These are phyloP conservation scores for Hyparrhenia diplandra DNA, from an alignment of 176 grass and related monocot species.

Conservation along the genomic window DNA sequence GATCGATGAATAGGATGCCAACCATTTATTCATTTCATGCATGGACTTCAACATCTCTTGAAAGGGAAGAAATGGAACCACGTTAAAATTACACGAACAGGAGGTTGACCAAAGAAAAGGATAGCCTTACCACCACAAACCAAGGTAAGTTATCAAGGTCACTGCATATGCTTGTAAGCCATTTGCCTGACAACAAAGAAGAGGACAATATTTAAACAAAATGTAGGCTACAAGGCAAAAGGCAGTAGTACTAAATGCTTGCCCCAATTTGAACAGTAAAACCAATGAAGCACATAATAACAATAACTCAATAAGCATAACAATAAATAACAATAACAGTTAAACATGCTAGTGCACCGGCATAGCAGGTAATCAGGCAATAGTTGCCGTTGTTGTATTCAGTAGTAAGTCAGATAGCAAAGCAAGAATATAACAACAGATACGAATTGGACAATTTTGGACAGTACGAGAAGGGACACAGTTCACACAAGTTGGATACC, in stretches of 20 bases:
- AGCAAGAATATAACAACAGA: background rate
- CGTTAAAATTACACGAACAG: background rate
- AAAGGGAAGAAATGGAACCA: background rate
- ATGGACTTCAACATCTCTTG: background rate
- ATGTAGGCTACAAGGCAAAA: background rate
- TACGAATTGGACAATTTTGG: background rate
- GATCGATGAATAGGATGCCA: background rate
- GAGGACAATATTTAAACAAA: background rate
- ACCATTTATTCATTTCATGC: background rate
- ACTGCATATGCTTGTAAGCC: slow-evolving; percentile 96
- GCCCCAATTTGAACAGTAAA: background rate
- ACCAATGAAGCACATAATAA: background rate
- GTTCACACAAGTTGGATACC: background rate
- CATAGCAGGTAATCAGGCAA: background rate
- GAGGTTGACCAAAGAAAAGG: background rate
- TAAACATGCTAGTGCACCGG: background rate
- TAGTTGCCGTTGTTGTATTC: background rate
- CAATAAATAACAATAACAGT: background rate
- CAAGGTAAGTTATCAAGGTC: slow-evolving; percentile 73
- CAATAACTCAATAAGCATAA: background rate
- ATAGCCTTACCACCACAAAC: slow-evolving; percentile 89
- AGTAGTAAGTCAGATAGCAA: background rate
- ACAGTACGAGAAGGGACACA: background rate
- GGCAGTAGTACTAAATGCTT: background rate
- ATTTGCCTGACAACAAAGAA: slow-evolving; percentile 63